Percentiles rank a stretch among this genome's conserved stretches.
Evolutionary conservation across 169 alveolate species (phyloP).

Genomic region (Amoebophrya sp.): DNA sequence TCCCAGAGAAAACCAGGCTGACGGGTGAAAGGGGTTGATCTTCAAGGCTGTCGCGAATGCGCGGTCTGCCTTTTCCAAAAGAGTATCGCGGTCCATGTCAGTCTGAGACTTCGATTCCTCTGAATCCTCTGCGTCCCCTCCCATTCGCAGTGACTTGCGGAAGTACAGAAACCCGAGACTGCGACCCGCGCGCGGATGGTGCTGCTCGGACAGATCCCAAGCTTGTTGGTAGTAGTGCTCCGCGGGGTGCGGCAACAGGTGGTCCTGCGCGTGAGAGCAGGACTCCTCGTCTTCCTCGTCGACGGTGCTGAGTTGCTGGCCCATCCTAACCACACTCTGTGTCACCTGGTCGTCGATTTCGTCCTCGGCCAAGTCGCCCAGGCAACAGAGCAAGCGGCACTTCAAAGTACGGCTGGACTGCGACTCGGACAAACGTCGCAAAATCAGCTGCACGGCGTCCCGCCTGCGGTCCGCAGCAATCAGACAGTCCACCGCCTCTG

Average conservation of each 20-base stretch:
- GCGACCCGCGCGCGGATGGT: neutral
- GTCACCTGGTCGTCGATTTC: no score
- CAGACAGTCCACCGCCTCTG: slow-evolving; percentile 2
- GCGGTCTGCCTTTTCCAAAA: neutral
- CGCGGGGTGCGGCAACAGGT: neutral
- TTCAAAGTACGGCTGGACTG: neutral
- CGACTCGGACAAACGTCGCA: neutral
- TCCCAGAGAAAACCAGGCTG: neutral
- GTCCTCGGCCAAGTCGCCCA: neutral
- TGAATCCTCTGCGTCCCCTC: neutral
- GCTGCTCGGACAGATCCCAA: neutral
- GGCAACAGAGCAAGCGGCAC: neutral
- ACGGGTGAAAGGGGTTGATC: neutral
- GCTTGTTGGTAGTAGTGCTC: neutral
- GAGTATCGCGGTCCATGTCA: neutral
- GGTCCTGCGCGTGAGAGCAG: neutral
- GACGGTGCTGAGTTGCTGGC: no score
- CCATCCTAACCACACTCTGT: no score
- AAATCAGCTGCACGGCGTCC: neutral
- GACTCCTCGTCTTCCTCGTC: neutral
- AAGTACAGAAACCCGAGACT: neutral
- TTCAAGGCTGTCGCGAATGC: neutral
- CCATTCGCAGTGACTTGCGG: neutral
- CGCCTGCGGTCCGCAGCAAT: neutral
- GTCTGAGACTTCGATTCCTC: neutral